phyloP scores from a whole-genome alignment of 345 rosid genomes.

The Gossypium australe region DNA sequence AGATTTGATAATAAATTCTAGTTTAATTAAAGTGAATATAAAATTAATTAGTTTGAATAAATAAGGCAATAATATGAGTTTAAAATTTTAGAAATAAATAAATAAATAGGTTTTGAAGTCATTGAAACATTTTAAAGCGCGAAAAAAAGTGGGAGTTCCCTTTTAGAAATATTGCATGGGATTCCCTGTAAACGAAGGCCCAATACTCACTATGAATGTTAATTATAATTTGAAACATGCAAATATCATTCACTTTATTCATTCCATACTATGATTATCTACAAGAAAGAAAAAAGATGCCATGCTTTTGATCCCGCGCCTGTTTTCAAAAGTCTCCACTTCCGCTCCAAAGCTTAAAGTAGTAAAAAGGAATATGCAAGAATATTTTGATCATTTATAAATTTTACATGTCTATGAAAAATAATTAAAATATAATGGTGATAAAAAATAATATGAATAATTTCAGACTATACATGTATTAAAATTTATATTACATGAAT shows the following conservation, averaged over 20 bases:
- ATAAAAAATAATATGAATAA: too few species aligned
- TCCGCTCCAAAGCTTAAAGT: neutral
- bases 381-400: neutral
- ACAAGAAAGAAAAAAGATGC: neutral
- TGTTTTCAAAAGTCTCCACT: neutral
- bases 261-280: neutral
- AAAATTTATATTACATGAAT: too few species aligned
- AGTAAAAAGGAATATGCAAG: neutral
- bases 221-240: neutral
- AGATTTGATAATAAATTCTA: neutral
- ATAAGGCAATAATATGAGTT: too few species aligned
- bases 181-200: neutral
- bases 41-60: too few species aligned
- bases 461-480: too few species aligned
- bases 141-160: neutral
- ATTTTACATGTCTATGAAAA: too few species aligned
- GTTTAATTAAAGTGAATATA: too few species aligned
- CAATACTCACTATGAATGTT: neutral
- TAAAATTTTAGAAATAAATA: too few species aligned
- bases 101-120: neutral
- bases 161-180: neutral
- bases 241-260: neutral
- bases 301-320: slow-evolving; percentile 2
- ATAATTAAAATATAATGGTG: too few species aligned
- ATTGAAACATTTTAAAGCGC: neutral